Evolutionary conservation across 2,329 filamentous ascomycete species (phyloP), one percentile per base, ranked within the genome.

Genomic region (Penicillium sp.): DNA sequence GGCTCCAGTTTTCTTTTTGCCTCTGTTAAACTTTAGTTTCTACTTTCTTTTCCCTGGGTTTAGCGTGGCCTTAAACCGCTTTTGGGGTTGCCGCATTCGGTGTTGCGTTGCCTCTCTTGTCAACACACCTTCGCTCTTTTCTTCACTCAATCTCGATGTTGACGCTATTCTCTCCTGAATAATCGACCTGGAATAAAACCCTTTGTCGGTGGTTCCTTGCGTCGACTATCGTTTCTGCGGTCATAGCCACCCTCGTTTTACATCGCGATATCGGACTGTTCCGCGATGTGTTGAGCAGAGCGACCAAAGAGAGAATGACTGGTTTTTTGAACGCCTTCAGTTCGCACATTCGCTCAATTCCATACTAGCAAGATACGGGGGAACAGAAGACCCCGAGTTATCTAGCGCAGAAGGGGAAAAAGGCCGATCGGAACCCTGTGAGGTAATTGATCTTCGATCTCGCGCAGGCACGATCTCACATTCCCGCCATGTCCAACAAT

Each of bases 401-500:
- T 19, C 26, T 21, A 33, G 19, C n/a, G 10, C 7, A 26, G 44
- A 19, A 31, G 31, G 35, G 11, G 43, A 39, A 51, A 31, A 55
- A 23, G 10, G 39, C n/a, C 39, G 39, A 42, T 42, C 39, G 39
- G 11, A 42, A 42, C 19, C 19, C n/a, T 21, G 39, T 42, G 39
- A 42, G 39, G 39, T 23, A 23, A 29, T 50, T 50, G 50, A 57
- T 55, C 42, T 35, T 43, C 21, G 50, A 46, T 45, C 49, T 58
- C 50, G 52, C 59, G 53, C 58, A 58, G 54, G 50, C 46, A 60
- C 55, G 52, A 55, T 60, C 62, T 53, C 48, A 50, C 53, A 63
- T 59, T 60, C 54, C 55, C 57, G 63, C 54, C 57, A 67, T 67
- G 65, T 60, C 62, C 52, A 63, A 59, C 56, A 58, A 62, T 54